phyloP scores from a whole-genome alignment of 805 yeast species.

The Ogataea pini region DNA sequence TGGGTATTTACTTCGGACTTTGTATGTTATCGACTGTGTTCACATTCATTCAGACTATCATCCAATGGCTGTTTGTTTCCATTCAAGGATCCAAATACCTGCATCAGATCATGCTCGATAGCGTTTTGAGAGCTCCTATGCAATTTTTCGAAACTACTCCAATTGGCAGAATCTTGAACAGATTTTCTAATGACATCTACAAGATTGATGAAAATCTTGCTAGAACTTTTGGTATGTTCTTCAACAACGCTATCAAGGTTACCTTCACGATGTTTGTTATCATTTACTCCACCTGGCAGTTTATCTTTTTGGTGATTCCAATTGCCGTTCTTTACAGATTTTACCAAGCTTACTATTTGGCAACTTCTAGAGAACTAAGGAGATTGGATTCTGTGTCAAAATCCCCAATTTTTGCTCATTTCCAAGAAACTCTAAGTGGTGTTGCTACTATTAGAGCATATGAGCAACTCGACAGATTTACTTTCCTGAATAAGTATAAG shows the following conservation, averaged over 20 bases:
- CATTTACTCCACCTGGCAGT: slow-evolving; percentile 84
- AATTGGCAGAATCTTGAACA: slow-evolving; percentile 84
- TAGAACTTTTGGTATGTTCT: slow-evolving; percentile 69
- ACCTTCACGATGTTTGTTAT: slow-evolving; percentile 77
- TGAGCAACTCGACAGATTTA: slow-evolving; percentile 63
- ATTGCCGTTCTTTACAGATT: slow-evolving; percentile 61
- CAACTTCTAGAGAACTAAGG: slow-evolving; percentile 79
- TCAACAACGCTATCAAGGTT: slow-evolving; percentile 62
- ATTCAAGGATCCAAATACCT: slow-evolving; percentile 76
- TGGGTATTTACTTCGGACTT: slow-evolving; percentile 71
- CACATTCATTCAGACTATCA: slow-evolving; percentile 62
- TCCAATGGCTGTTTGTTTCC: slow-evolving; percentile 79
- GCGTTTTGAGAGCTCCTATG: slow-evolving; percentile 89
- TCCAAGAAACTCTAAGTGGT: slow-evolving; percentile 80
- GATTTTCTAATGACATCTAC: slow-evolving; percentile 89
- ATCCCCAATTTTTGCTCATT: slow-evolving; percentile 81
- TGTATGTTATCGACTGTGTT: slow-evolving; percentile 69
- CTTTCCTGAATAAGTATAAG: slow-evolving; percentile 61
- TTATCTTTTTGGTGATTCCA: slow-evolving; percentile 72
- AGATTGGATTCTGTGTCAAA: slow-evolving; percentile 78
- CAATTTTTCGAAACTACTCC: slow-evolving; percentile 95
- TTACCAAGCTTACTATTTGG: slow-evolving; percentile 75
- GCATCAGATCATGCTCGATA: slow-evolving; percentile 72
- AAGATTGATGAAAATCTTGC: slow-evolving; percentile 81
- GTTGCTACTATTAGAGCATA: slow-evolving; percentile 76